These are phyloP conservation scores for Leucoagaricus sp. DNA, from an alignment of 1,284 basidiomycete genomes.

Conservation along the genomic window DNA sequence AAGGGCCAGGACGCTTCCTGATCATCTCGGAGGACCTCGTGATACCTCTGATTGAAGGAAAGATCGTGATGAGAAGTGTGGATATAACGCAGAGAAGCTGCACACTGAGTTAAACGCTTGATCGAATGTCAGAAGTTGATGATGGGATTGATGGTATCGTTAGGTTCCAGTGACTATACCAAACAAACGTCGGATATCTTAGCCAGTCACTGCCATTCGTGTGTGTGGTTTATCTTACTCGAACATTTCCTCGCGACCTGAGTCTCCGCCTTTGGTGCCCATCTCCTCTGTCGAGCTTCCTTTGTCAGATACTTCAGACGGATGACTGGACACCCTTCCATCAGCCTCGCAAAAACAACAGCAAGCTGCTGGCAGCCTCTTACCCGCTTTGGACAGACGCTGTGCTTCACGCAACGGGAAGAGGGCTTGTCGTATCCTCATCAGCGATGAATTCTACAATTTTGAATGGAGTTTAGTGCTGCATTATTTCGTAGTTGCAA, in stretches of 20 bases:
- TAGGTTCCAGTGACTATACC: not conserved
- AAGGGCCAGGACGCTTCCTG: not conserved
- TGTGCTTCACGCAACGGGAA: too few species aligned
- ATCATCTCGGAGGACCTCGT: not conserved
- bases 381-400: too few species aligned
- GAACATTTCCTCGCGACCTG: conserved; percentile 70
- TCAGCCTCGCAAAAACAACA: conserved; percentile 45
- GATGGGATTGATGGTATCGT: not conserved
- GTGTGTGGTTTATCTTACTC: conserved; percentile 33
- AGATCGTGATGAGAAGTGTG: not conserved
- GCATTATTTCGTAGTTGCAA: too few species aligned
- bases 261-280: conserved; percentile 62
- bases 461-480: too few species aligned
- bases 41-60: not conserved
- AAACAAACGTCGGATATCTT: not conserved
- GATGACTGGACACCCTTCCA: conserved; percentile 56
- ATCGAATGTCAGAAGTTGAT: not conserved
- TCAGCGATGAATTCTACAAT: too few species aligned
- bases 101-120: not conserved
- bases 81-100: not conserved
- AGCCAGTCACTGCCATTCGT: not conserved
- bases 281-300: conserved; percentile 65
- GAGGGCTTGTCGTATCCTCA: too few species aligned
- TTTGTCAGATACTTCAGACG: conserved; percentile 41
- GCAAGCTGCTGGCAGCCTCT: too few species aligned